These are phyloP conservation scores for Lentinula guzmanii DNA, from an alignment of 768 basidiomycete genomes.

Conservation along the genomic window DNA sequence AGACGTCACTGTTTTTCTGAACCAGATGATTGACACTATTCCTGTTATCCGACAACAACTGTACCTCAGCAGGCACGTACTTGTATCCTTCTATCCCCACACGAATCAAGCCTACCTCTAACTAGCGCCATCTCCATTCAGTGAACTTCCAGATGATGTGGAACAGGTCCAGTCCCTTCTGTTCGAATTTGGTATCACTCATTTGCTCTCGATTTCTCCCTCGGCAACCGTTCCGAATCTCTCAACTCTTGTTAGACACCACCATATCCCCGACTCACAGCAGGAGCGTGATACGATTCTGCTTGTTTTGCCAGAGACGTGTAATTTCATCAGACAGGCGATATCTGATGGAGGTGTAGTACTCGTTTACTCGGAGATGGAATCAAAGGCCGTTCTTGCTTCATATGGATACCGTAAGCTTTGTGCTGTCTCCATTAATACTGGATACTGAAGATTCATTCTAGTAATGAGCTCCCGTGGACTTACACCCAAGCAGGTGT, in stretches of 20 bases:
- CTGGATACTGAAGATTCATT: slow-evolving; percentile 3
- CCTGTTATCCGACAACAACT: slow-evolving; percentile 42
- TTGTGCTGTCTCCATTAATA: neutral
- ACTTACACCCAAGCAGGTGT: slow-evolving; percentile 32
- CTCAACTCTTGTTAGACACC: slow-evolving; percentile 28
- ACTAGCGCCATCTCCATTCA: slow-evolving; percentile 13
- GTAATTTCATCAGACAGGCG: slow-evolving; percentile 38
- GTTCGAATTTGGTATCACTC: slow-evolving; percentile 44
- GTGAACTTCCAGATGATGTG: slow-evolving; percentile 52
- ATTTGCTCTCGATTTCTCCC: slow-evolving; percentile 51
- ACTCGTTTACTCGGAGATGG: slow-evolving; percentile 49
- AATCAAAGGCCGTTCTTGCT: slow-evolving; percentile 47
- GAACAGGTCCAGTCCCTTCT: slow-evolving; percentile 46
- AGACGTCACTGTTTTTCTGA: slow-evolving; percentile 47
- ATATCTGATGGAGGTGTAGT: slow-evolving; percentile 35
- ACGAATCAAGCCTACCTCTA: neutral
- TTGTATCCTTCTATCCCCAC: neutral
- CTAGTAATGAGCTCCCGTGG: slow-evolving; percentile 43
- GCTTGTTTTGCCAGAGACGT: slow-evolving; percentile 38
- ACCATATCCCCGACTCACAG: slow-evolving; percentile 36
- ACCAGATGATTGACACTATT: slow-evolving; percentile 46
- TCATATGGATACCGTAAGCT: slow-evolving; percentile 50
- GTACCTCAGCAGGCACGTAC: slow-evolving; percentile 42
- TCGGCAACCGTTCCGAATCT: slow-evolving; percentile 29
- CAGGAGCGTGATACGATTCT: slow-evolving; percentile 34